Evolutionary conservation across 2,329 filamentous ascomycete genomes (phyloP).

Genomic region (Parastagonospora avenae): DNA sequence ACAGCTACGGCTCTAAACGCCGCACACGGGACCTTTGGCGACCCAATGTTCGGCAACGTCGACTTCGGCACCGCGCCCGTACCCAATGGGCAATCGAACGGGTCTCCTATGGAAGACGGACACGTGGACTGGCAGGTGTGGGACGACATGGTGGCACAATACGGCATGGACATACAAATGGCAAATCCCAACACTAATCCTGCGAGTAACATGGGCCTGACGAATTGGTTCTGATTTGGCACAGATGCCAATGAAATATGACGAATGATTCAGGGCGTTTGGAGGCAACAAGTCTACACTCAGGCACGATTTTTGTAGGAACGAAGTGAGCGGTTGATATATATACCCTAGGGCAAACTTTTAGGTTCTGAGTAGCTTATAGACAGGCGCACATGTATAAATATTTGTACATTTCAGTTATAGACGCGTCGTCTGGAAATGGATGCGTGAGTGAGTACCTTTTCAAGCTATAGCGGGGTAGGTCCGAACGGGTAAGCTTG

Average conservation of each 20-base stretch:
- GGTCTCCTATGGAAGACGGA: conserved; percentile 43
- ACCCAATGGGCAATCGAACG: conserved; percentile 13
- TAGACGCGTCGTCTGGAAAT: no score
- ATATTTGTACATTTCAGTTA: no score
- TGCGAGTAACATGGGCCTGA: conserved; percentile 22
- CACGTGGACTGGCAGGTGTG: conserved; percentile 56
- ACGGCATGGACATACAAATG: conserved; percentile 48
- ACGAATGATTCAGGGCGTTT: not conserved
- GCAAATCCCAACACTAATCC: conserved; percentile 10
- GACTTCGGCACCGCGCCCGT: conserved; percentile 24
- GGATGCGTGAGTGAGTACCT: no score
- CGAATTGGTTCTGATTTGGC: conserved; percentile 30
- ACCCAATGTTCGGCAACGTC: conserved; percentile 24
- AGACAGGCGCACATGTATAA: no score
- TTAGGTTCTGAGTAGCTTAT: no score
- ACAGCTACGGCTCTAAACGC: conserved; percentile 15
- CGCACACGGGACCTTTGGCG: conserved; percentile 14
- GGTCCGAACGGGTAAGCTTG: no score
- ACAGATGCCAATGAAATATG: not conserved
- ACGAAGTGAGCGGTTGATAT: no score
- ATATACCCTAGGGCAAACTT: no score
- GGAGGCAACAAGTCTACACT: not conserved
- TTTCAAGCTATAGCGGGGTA: no score
- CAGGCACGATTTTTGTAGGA: no score
- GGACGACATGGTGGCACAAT: conserved; percentile 55